Base-by-base conservation (phyloP, 805 yeast genomes). In the Saccharomycopsis sp. region DNA sequence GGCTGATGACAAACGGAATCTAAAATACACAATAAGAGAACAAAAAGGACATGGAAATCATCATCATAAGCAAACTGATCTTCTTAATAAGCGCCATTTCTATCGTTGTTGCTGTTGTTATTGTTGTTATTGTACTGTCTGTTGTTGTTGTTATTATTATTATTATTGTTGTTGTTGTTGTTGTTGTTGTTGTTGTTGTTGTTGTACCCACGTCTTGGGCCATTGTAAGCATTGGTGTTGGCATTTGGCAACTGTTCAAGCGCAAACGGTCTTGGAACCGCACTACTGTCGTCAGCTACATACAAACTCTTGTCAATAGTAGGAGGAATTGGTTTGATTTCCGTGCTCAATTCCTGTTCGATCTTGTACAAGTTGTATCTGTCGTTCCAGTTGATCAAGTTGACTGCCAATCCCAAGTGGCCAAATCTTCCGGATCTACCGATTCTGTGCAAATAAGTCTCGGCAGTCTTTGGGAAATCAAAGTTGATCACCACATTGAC, bases 381-480 rank as follows among this genome's bases (percentile, higher is more conserved):
- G 72, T 94, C 99, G 68, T 91, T 85, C 97, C 97, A 93, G 72
- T 92, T 89, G 77, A 94, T 90, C 68, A 94, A 82, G 75, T 94
- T 94, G 69, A 94, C 91, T 35, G 99, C 99, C 70, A 94, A 81
- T 79, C 99, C 99, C 70, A 92, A 83, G 72, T 94, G 99, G 65
- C 99, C 99, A 69, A 89, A 94, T 79, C 99, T 89, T 66, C 99
- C 98, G 5, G 97, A 91, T 79, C 99, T 90, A 80, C 98, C 98
- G 67, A 93, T 94, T 81, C 98, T 88, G 77, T 94, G 99, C 67
- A 94, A 81, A 72, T 94, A 94, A 47, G 98, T 94, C 73, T 94
- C 99, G 5, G 98, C 97, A 56, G 87, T 90, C 73, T 93, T 93
- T 62, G 99, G 99, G 86, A 94, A 94, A 73, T 94, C 99, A 72